Base-by-base conservation (phyloP, 768 basidiomycete species). In the Pleurotus tuoliensis region DNA sequence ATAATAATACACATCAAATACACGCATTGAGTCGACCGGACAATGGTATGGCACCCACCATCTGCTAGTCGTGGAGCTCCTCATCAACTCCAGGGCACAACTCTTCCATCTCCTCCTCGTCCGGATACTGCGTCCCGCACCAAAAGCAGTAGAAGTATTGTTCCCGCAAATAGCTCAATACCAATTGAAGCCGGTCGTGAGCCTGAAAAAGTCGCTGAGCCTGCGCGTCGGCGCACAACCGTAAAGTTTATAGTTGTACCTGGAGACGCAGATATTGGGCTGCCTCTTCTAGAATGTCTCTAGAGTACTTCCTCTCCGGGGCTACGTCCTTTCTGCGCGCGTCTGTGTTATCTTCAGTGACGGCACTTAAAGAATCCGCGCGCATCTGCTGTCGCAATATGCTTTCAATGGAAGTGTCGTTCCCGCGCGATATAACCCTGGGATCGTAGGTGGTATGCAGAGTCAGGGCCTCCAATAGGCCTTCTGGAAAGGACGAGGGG, bases 91-190 rank as follows among this genome's bases (percentile, higher is more conserved):
- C 92, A 5, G 92, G 92, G 68, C 92, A 94, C 55, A 83, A 75
- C 38, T 64, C 68, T 39, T 71, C 71, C 75, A 94, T 72, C 49
- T 90, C 87, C 13, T 80, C 79, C 5, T 71, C 67, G 60, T 77
- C 75, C 4, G 80, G 77, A 64, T 93, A 94, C 62, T 84, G 79
- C 11, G 87, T 80, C 11, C 92, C 92, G 66, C 92, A 94, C 89
- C 91, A 94, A 69, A 92, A 93, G 66, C 92, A 94, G 66, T 94
- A 94, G 4, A 76, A 66, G 67, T 92, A 82, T 58, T 75, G 78
- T 39, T 81, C 76, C 22, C 92, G 87, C 48, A 94, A 79, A 68
- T 94, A 92, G 4, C 81, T 71, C 22, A 93, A 74, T 15, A 92
- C 82, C 46, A 87, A 72, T 39, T 76, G 70, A 37, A 94, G 76